Base-by-base conservation (phyloP, 768 basidiomycete species). In the Trametopsis cervina region DNA sequence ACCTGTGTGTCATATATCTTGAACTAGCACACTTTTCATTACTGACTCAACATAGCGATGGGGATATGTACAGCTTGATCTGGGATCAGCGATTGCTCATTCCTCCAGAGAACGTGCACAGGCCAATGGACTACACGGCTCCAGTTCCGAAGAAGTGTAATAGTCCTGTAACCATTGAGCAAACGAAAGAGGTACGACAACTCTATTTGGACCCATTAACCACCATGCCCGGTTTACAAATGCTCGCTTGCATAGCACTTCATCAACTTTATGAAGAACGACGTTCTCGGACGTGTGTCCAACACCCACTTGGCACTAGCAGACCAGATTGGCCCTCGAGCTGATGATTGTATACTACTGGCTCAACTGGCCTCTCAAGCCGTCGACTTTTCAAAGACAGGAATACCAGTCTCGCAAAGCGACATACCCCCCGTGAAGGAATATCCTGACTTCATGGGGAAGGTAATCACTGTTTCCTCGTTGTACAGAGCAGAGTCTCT, bases 381-480 rank as follows among this genome's bases (percentile, higher is more conserved):
- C n/a, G 51, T 52, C 2, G 51, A 52, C 26, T 47, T 52, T n/a
- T 24, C 45, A 20, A 52, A 52, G 41, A 47, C 40, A 3, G 51
- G 51, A 9, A 46, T 52, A 2, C 40, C 45, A 7, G 51, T 52
- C 1, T 10, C 15, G 5, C 17, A 25, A 17, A 2, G 2, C 6
- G 17, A 47, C 25, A 33, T 52, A 3, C 51, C 51, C 3, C 24
- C 7, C 1, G 25, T 52, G 15, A n/a, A 21, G 18, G 29, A 42
- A 36, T 52, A 52, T 18, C 51, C 51, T 9, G 51, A 52, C 21
- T 52, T 47, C 41, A 52, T 52, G 51, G 51, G 51, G 12, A 52
- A 52, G 46, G 51, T 38, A 2, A 17, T 35, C 3, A 3, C 24
- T 2, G 29, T 21, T 17, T 40, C 10, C 37, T 3, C 9, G 33